These are phyloP conservation scores for Oenanthe sinensis DNA, from an alignment of 129 eudicot genomes.

Conservation along the genomic window DNA sequence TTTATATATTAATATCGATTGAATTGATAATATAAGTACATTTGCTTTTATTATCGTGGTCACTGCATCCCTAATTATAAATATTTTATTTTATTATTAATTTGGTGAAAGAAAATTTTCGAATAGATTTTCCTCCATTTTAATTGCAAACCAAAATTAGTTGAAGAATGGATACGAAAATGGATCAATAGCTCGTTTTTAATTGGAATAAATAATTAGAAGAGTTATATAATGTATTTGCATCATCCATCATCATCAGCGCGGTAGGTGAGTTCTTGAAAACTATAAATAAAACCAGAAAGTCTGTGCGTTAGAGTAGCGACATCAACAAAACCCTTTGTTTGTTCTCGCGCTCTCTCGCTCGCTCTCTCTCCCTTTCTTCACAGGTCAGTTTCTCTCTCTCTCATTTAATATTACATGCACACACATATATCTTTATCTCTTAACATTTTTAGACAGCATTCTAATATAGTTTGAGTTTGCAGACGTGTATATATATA, in stretches of 20 bases:
- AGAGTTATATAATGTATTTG: no score
- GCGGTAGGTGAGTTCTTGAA: conserved; percentile 5
- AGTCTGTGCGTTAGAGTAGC: neutral
- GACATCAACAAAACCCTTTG: neutral
- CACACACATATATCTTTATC: neutral
- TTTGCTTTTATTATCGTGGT: no score
- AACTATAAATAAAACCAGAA: neutral
- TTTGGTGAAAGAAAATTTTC: no score
- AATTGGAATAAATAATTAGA: no score
- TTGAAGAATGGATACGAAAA: no score
- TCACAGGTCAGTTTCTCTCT: neutral
- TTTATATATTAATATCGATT: no score
- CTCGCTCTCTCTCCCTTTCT: neutral
- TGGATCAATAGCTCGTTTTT: no score
- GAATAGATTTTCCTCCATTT: no score
- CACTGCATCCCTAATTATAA: no score
- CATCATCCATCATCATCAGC: neutral
- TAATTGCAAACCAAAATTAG: no score
- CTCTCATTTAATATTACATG: neutral
- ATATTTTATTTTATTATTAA: no score
- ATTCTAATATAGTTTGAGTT: neutral
- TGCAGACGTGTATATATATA: neutral
- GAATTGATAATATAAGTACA: no score
- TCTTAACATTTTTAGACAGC: neutral
- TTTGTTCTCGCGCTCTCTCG: neutral